These are phyloP conservation scores for Umbelopsis sp. DNA, from an alignment of 371 early-diverging fungal species.

Conservation along the genomic window DNA sequence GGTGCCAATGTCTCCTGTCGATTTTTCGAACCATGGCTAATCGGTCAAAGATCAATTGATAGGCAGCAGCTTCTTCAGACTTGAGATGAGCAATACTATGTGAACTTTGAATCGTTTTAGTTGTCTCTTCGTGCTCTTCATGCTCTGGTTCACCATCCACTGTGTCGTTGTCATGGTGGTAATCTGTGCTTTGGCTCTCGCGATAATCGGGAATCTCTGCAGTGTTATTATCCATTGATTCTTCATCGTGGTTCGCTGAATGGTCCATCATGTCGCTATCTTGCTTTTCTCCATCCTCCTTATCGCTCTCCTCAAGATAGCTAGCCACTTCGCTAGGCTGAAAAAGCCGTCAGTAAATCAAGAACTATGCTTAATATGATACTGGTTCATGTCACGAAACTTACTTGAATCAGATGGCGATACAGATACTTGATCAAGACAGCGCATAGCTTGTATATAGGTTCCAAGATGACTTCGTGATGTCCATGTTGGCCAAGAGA, in stretches of 20 bases:
- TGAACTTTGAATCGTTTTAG: background rate
- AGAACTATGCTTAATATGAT: background rate
- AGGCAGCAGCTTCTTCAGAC: constrained; percentile 34
- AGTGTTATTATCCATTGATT: background rate
- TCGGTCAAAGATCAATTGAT: constrained; percentile 47
- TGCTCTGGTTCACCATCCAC: constrained; percentile 6
- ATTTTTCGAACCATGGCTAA: constrained; percentile 48
- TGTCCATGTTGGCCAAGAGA: constrained; percentile 48
- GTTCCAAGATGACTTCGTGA: constrained; percentile 63
- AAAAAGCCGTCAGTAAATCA: background rate
- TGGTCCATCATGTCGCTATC: background rate
- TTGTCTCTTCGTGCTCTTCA: background rate
- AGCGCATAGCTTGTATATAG: constrained; percentile 60
- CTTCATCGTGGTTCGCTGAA: background rate
- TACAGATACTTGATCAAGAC: constrained; percentile 57
- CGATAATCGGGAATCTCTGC: background rate
- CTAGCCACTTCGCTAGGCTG: background rate
- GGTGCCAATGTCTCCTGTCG: constrained; percentile 71
- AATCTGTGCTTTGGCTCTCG: background rate
- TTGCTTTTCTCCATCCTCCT: constrained; percentile 1
- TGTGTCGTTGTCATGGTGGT: background rate
- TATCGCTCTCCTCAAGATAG: constrained; percentile 12
- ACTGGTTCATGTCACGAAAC: background rate
- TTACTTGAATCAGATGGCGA: constrained; percentile 46
- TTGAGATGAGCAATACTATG: constrained; percentile 22